Evolutionary conservation across 306 rosid genomes (phyloP), one percentile per base, ranked within the genome.

Genomic region (Quercus mongolica): DNA sequence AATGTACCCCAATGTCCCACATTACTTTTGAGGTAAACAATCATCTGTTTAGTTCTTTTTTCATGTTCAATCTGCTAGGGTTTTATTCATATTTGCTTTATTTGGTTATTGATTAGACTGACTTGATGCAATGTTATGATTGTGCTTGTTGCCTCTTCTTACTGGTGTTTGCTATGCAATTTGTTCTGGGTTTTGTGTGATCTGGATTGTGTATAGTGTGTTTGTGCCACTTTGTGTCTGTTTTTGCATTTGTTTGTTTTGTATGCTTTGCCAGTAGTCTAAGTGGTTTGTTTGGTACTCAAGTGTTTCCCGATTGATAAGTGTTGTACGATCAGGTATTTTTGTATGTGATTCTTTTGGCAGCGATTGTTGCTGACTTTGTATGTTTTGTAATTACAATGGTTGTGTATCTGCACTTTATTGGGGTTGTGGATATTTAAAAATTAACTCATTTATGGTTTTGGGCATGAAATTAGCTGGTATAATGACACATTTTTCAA

Each of bases 1-100:
- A 5, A 88, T 95, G 97, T 91, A 92, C 83, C 97, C 92, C 3
- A 91, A 83, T 70, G 94, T 79, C 28, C 99, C 94, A 18, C 97
- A 92, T 41, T 95, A 95, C 80, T 95, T 84, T 87, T 95, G 88
- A 94, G 98, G 99, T 95, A 90, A 78, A 64, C 18, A 15, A 33
- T n/a, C 17, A 2, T 23, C 20, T 51, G 35, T 10, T 61, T 59
- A 1, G 28, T 71, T 58, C 17, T 23, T 12, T 33, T 35, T 57
- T 35, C 52, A 10, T 31, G 41, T 7, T 71, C 18, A 64, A 12
- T 69, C 55, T 25, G 18, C 56, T 35, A 0, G 25, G 59, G 44
- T 23, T 56, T 67, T 1, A n/a, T 83, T 2, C n/a, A 10, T 55
- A 35, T 65, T 84, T 31, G 49, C 72, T 8, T 67, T 8, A 4